phyloP scores from a whole-genome alignment of 768 basidiomycete genomes.

The Lactarius akahatsu region DNA sequence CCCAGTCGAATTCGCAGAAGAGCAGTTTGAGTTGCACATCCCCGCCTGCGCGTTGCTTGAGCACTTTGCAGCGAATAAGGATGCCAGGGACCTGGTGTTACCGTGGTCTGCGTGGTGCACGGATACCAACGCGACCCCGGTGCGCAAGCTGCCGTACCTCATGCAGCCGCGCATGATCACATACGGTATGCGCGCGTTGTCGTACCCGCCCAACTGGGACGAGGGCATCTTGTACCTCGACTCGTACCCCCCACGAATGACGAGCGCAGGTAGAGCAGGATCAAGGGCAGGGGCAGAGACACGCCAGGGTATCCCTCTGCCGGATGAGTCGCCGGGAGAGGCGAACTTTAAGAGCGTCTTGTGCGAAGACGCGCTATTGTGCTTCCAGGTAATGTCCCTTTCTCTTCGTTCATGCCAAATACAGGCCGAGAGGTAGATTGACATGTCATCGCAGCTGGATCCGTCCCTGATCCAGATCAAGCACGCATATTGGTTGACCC shows the following conservation, averaged over 20 bases:
- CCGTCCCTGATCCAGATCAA: background rate
- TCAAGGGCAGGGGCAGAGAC: background rate
- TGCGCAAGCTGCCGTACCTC: slow-evolving; percentile 5
- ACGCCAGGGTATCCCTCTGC: slow-evolving; percentile 5
- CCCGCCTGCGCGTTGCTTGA: slow-evolving; percentile 12
- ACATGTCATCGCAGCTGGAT: slow-evolving; percentile 5
- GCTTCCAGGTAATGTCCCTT: slow-evolving; percentile 10
- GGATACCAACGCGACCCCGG: background rate
- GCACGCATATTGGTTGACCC: slow-evolving; percentile 17
- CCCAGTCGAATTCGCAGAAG: slow-evolving; percentile 13
- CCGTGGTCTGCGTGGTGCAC: slow-evolving; percentile 14
- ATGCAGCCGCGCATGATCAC: slow-evolving; percentile 10
- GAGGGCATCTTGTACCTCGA: slow-evolving; percentile 11
- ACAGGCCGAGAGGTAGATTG: background rate
- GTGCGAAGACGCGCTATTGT: slow-evolving; percentile 23
- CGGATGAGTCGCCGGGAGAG: background rate
- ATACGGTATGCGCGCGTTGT: slow-evolving; percentile 17
- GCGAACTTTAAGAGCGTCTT: slow-evolving; percentile 3
- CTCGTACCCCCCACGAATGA: slow-evolving; percentile 11
- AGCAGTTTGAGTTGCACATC: slow-evolving; percentile 21
- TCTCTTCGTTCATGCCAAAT: background rate
- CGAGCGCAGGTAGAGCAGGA: background rate
- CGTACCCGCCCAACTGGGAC: slow-evolving; percentile 17
- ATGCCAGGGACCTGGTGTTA: background rate
- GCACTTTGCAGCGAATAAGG: background rate